Base-by-base conservation (phyloP, 345 rosid genomes). In the Citrus maxima region DNA sequence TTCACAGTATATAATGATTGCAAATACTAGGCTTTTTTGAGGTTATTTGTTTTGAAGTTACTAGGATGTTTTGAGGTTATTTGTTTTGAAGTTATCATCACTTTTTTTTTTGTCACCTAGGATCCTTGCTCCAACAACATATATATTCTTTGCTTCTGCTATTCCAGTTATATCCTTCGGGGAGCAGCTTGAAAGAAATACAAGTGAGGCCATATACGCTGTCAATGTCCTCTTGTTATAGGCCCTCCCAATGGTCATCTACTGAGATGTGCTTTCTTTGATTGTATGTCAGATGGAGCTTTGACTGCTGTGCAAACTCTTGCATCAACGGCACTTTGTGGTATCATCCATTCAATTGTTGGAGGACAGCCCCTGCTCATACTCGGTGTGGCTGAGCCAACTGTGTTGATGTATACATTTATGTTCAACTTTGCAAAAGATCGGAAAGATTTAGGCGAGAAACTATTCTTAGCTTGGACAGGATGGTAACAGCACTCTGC, bases 61-160 rank as follows among this genome's bases (percentile, higher is more conserved):
- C 37, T 34, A 34, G 37, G 38, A 37, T 40, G 46, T 40, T 40
- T 42, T 42, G 49, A 10, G 49, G 16, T 46, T 46, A 66, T 28
- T 27, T 10, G 28, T 40, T 51, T 63, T 55, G 77, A 83, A 85
- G 28, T 60, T 38, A 5, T 66, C 10, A 27, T 79, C 54, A 22
- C 34, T 80, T 30, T 78, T 69, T 32, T 84, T 62, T 62, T 42
- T 79, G 61, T 67, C 68, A 51, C 71, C 80, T 75, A 92, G 92
- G 90, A 88, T 92, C 78, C 89, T 92, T 74, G 96, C 93, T 56
- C 93, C 95, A 14, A 92, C 95, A 51, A 92, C 91, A 77, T 87
- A 89, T 59, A 89, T 89, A 82, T 89, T 89, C 88, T 89, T 89
- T 68, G 89, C 92, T 69, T 89, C 92, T 34, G 89, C 92, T 46